These are phyloP conservation scores for Prunus kanzakura DNA, from an alignment of 306 rosid genomes.

Conservation along the genomic window DNA sequence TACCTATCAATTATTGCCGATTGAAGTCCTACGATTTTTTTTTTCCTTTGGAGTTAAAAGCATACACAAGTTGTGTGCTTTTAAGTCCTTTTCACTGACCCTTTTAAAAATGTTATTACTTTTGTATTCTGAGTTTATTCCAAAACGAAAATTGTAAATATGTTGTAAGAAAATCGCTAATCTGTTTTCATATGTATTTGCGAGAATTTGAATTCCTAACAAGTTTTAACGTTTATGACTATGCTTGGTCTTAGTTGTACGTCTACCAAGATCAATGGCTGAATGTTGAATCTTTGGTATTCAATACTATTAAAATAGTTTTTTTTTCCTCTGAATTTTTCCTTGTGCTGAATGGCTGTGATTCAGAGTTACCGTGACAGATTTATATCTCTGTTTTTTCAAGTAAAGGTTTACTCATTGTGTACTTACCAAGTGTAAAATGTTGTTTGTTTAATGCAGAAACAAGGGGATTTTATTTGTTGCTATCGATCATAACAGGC, in stretches of 20 bases:
- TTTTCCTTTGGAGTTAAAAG: not conserved
- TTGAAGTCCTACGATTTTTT: not conserved
- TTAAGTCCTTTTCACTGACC: not conserved
- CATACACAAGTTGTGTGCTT: not conserved
- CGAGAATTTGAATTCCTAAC: not conserved
- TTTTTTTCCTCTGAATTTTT: not conserved
- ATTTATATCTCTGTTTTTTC: not conserved
- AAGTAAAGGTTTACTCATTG: not conserved
- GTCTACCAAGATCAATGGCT: not conserved
- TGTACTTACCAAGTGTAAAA: constrained; percentile 13
- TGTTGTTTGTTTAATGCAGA: constrained; percentile 41
- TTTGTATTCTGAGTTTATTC: not conserved
- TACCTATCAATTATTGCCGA: not conserved
- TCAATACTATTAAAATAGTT: not conserved
- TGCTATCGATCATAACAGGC: constrained; percentile 67
- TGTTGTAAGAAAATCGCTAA: not conserved
- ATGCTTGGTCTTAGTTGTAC: not conserved
- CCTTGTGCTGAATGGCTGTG: not conserved
- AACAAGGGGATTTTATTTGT: constrained; percentile 79
- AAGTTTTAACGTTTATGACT: not conserved
- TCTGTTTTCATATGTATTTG: not conserved
- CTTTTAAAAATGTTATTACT: not conserved
- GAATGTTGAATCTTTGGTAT: not conserved
- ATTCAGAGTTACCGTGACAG: not conserved
- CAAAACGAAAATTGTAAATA: not conserved